Percentiles rank a stretch among this genome's conserved stretches.
phyloP scores from a whole-genome alignment of 306 rosid genomes.

The Inga leiocalycina region DNA sequence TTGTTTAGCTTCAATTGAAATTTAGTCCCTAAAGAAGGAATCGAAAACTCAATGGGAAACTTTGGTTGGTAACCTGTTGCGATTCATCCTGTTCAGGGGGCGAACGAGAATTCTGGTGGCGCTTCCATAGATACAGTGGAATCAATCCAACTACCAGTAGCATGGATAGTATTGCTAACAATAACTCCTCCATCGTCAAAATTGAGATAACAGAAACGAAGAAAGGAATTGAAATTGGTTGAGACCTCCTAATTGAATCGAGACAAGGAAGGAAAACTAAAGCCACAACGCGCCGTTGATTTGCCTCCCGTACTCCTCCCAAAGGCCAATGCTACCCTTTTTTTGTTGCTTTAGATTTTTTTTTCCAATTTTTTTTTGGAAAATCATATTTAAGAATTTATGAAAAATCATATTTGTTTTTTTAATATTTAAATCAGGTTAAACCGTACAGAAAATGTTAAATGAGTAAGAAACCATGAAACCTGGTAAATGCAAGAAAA shows the following conservation, averaged over 20 bases:
- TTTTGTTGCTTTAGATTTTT: too few species aligned
- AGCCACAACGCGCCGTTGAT: not conserved
- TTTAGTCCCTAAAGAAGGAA: slow-evolving; percentile 12
- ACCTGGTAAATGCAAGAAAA: too few species aligned
- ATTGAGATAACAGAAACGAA: not conserved
- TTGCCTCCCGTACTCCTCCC: not conserved
- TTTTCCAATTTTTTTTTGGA: too few species aligned
- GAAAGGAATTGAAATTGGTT: not conserved
- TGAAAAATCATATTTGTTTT: too few species aligned
- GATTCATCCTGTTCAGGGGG: slow-evolving; percentile 53
- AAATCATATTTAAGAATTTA: too few species aligned
- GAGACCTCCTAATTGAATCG: not conserved
- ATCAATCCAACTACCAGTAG: slow-evolving; percentile 60
- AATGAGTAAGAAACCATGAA: too few species aligned
- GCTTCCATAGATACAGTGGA: slow-evolving; percentile 87
- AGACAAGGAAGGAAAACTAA: not conserved
- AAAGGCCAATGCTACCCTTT: not conserved
- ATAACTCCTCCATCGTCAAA: slow-evolving; percentile 65
- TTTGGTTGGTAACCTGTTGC: slow-evolving; percentile 53
- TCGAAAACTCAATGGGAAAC: not conserved
- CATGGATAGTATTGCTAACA: slow-evolving; percentile 61
- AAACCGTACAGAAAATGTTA: too few species aligned
- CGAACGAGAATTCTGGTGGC: slow-evolving; percentile 62
- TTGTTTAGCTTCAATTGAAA: not conserved
- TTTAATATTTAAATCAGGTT: too few species aligned